A percentile compares a stretch with the other conserved stretches of the same genome.
phyloP scores from a whole-genome alignment of 805 yeast species.

The Candida vaughaniae region DNA sequence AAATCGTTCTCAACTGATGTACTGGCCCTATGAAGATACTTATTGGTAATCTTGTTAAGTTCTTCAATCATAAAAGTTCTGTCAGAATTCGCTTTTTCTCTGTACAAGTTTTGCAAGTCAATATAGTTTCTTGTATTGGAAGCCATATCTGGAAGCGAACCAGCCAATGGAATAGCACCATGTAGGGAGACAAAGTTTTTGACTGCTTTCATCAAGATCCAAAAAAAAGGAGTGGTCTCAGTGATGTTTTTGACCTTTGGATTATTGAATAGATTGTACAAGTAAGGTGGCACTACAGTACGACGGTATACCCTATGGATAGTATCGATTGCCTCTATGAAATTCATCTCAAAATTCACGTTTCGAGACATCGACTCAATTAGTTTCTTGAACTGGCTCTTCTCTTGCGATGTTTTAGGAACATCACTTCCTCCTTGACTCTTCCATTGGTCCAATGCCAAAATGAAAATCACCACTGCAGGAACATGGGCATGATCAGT shows the following conservation, averaged over 20 bases:
- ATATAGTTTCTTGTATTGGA: slow-evolving; percentile 67
- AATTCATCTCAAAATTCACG: slow-evolving; percentile 51
- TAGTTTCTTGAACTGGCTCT: slow-evolving; percentile 35
- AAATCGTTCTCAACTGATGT: slow-evolving; percentile 33
- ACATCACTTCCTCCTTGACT: slow-evolving; percentile 19
- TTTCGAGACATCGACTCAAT: slow-evolving; percentile 42
- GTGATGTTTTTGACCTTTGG: slow-evolving; percentile 16
- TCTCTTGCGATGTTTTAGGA: slow-evolving; percentile 41
- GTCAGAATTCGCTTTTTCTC: slow-evolving; percentile 54
- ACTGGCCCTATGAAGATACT: slow-evolving; percentile 9
- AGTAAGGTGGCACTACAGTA: slow-evolving; percentile 33
- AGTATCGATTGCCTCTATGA: slow-evolving; percentile 36
- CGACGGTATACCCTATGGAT: slow-evolving; percentile 37
- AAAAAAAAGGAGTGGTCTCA: slow-evolving; percentile 42
- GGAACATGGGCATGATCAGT: slow-evolving; percentile 65
- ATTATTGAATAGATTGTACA: slow-evolving; percentile 23
- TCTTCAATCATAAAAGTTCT: slow-evolving; percentile 34
- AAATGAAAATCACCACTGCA: slow-evolving; percentile 58
- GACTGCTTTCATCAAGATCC: slow-evolving; percentile 62
- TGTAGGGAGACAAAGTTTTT: slow-evolving; percentile 42
- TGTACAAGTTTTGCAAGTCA: slow-evolving; percentile 55
- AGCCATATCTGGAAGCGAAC: slow-evolving; percentile 85
- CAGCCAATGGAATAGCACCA: slow-evolving; percentile 63
- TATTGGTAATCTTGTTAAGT: slow-evolving; percentile 27
- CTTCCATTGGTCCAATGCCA: slow-evolving; percentile 48